Base-by-base conservation (phyloP, 805 yeast genomes). In the Isabelozyma pseudorhagii region DNA sequence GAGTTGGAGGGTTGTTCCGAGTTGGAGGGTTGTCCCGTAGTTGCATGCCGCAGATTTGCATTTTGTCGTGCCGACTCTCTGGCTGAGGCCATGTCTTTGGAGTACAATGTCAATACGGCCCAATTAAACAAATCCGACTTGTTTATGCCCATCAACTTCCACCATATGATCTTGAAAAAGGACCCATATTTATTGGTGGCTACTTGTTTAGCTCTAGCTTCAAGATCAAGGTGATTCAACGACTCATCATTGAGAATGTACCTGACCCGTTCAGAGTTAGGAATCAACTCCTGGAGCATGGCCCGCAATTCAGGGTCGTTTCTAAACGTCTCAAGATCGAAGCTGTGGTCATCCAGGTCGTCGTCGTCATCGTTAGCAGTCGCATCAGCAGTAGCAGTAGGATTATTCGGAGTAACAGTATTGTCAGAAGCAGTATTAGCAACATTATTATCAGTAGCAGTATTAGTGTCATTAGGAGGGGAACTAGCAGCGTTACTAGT, bases 91-190 rank as follows among this genome's bases (percentile, higher is more conserved):
- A 31, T 9, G 25, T 47, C 42, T 28, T 46, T 21, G 43, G 62
- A 63, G 54, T 71, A 73, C 42, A 59, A 57, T 41, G 50, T 50
- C 40, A 77, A 64, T 29, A 82, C 82, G 13, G 79, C 81, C 69
- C 82, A 78, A 60, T 80, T 71, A 57, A 73, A 75, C 47, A 84
- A 55, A 52, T 84, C 82, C 8, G 61, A 55, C 45, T 59, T 69
- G 3, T 75, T 57, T 36, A 84, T 71, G 0, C 87, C 86, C 84
- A 84, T 80, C 4, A 80, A 25, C 39, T 61, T 62, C 86, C 87
- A 84, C 60, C 80, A 80, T 0, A 77, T 13, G 52, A 55, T 57
- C 62, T 68, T 63, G 55, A 70, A 53, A 44, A 61, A 8, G 34
- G 53, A 49, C 14, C 68, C 60, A 61, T 63, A 71, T 51, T 61